Percentiles rank a stretch among this genome's conserved stretches.
Evolutionary conservation across 768 basidiomycete genomes (phyloP).

Genomic region (Tricholomella constricta): DNA sequence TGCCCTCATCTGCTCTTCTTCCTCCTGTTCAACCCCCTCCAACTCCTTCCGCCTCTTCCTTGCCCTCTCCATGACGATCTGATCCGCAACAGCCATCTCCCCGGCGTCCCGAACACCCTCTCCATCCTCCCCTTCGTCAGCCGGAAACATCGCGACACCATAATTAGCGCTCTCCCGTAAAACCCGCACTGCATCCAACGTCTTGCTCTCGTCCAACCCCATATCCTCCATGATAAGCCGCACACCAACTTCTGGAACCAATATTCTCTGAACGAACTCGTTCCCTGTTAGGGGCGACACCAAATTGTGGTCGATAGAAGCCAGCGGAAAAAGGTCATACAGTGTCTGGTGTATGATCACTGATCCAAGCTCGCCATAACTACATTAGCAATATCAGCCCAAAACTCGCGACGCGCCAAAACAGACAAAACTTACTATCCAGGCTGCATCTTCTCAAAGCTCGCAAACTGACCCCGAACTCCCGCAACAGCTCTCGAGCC

Average conservation of each 20-base stretch:
- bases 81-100: conserved; percentile 48
- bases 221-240: conserved; percentile 83
- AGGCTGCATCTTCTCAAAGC: conserved; percentile 81
- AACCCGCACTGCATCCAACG: conserved; percentile 53
- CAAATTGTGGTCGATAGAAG: conserved; percentile 51
- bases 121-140: conserved; percentile 53
- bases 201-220: conserved; percentile 38
- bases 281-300: conserved; percentile 67
- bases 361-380: conserved; percentile 86
- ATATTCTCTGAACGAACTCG: conserved; percentile 79
- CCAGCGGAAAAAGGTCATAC: conserved; percentile 71
- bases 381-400: conserved; percentile 29
- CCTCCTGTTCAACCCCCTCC: conserved; percentile 41
- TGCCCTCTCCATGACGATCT: conserved; percentile 56
- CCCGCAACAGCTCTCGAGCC: conserved; percentile 69
- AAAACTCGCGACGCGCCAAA: not conserved
- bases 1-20: conserved; percentile 25
- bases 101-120: conserved; percentile 29
- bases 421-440: conserved; percentile 69
- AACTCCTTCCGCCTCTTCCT: conserved; percentile 53
- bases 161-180: conserved; percentile 79
- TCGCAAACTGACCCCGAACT: conserved; percentile 73
- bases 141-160: conserved; percentile 85
- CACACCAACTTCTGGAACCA: conserved; percentile 88
- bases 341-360: conserved; percentile 80